Conservation (phyloP, 1,139 yeast genomes). For the Suhomyces anneliseae region DNA sequence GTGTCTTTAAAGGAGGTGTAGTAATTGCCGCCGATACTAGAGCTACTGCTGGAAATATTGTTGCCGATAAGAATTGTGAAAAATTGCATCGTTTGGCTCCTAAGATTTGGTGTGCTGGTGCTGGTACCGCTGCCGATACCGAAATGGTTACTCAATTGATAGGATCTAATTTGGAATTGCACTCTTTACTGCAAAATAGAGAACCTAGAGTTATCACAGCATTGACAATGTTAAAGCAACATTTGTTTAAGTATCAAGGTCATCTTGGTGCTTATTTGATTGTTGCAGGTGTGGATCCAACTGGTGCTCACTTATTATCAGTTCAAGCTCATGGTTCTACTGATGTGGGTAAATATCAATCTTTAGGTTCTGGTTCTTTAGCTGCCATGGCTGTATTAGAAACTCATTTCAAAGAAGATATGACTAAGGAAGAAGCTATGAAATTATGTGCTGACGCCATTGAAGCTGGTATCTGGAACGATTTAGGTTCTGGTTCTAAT, state of each 20-base stretch:
- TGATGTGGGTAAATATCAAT: constrained; percentile 88
- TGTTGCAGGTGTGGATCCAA: constrained; percentile 96
- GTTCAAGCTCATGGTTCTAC: constrained; percentile 98
- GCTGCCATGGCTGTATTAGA: constrained; percentile 99
- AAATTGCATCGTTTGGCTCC: constrained; percentile 92
- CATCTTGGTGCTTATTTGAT: constrained; percentile 95
- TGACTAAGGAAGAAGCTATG: constrained; percentile 86
- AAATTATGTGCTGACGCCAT: constrained; percentile 89
- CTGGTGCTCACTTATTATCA: constrained; percentile 89
- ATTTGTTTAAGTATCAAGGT: constrained; percentile 93
- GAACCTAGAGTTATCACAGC: constrained; percentile 94
- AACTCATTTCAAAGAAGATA: constrained; percentile 75
- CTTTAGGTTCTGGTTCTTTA: constrained; percentile 95
- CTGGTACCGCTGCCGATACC: constrained; percentile 99
- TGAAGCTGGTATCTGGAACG: constrained; percentile 98
- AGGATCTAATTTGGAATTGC: constrained; percentile 87
- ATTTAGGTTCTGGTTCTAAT: constrained; percentile 96
- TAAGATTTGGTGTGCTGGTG: constrained; percentile 98
- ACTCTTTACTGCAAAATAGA: constrained; percentile 77
- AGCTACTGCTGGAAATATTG: constrained; percentile 94
- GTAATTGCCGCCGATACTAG: constrained; percentile 98
- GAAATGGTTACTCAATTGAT: constrained; percentile 95
- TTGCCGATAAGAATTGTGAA: constrained; percentile 97
- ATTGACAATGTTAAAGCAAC: constrained; percentile 90
- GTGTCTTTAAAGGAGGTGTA: constrained; percentile 88